A percentile compares a stretch with the other conserved stretches of the same genome.
Conservation (phyloP, 768 basidiomycete species). For the Austroboletus eburneus region DNA sequence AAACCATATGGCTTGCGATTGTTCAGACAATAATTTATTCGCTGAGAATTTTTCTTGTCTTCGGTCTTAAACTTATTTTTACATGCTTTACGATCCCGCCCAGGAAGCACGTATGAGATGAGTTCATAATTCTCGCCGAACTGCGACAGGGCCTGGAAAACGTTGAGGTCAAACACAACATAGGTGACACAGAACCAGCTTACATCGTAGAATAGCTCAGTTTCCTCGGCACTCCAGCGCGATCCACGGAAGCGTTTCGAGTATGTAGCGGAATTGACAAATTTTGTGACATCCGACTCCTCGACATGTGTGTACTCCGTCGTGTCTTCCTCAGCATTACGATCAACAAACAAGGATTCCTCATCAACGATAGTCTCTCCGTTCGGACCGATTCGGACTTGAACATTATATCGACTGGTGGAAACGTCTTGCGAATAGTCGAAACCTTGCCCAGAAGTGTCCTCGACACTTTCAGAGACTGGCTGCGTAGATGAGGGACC, state of each 20-base stretch:
- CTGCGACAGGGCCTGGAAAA: constrained; percentile 73
- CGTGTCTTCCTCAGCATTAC: constrained; percentile 62
- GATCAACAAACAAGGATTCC: constrained; percentile 76
- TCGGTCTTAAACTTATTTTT: constrained; percentile 93
- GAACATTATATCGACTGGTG: constrained; percentile 74
- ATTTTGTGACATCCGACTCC: constrained; percentile 79
- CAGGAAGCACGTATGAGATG: constrained; percentile 80
- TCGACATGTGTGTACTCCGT: constrained; percentile 72
- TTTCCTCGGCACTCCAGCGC: constrained; percentile 88
- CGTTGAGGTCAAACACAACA: constrained; percentile 4
- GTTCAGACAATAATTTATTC: constrained; percentile 72
- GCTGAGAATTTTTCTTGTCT: constrained; percentile 73
- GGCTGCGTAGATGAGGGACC: constrained; percentile 15
- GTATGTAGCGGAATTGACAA: constrained; percentile 81
- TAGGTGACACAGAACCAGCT: constrained; percentile 22
- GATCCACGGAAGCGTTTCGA: constrained; percentile 77
- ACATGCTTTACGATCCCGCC: constrained; percentile 83
- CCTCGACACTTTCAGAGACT: constrained; percentile 22
- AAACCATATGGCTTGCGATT: constrained; percentile 73
- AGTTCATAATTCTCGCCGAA: constrained; percentile 93
- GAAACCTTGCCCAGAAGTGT: constrained; percentile 57
- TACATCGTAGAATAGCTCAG: constrained; percentile 83
- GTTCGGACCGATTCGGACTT: constrained; percentile 82
- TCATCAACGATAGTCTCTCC: constrained; percentile 88
- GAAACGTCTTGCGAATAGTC: constrained; percentile 64